phyloP scores from a whole-genome alignment of 768 basidiomycete genomes.

The Porpolomopsis calyptriformis region DNA sequence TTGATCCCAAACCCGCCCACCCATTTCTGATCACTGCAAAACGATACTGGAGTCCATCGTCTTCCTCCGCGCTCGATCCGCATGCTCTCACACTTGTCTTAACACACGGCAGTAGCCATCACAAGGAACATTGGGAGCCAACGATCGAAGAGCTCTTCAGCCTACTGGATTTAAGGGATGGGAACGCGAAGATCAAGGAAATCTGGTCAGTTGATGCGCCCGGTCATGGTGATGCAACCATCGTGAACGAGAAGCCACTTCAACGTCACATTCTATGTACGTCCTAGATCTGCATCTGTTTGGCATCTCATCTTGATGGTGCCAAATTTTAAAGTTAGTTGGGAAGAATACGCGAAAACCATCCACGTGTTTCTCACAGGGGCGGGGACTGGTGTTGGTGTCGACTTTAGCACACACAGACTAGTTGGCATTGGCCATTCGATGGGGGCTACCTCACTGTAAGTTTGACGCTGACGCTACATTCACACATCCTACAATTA shows the following conservation, averaged over 20 bases:
- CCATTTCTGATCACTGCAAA: constrained; percentile 40
- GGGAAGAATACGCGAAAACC: constrained; percentile 43
- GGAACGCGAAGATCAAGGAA: constrained; percentile 31
- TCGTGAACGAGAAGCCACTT: constrained; percentile 35
- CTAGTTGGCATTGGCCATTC: constrained; percentile 47
- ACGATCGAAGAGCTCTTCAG: constrained; percentile 35
- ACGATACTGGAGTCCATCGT: constrained; percentile 35
- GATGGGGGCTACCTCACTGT: constrained; percentile 41
- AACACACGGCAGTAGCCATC: constrained; percentile 44
- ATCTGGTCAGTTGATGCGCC: constrained; percentile 43
- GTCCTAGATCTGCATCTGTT: not conserved
- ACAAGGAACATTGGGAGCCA: constrained; percentile 54
- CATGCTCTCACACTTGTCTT: constrained; percentile 39
- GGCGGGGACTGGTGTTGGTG: constrained; percentile 35
- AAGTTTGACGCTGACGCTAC: constrained; percentile 11
- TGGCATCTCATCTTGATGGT: not conserved
- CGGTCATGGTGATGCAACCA: constrained; percentile 44
- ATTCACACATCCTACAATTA: not conserved
- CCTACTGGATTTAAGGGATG: constrained; percentile 13
- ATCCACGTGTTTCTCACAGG: constrained; percentile 40
- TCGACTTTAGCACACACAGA: constrained; percentile 38
- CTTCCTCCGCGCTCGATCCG: constrained; percentile 23
- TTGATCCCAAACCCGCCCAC: constrained; percentile 42
- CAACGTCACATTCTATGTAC: constrained; percentile 19
- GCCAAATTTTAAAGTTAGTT: constrained; percentile 26